phyloP scores from a whole-genome alignment of 2,329 filamentous ascomycete genomes.

The Fusarium sp. region DNA sequence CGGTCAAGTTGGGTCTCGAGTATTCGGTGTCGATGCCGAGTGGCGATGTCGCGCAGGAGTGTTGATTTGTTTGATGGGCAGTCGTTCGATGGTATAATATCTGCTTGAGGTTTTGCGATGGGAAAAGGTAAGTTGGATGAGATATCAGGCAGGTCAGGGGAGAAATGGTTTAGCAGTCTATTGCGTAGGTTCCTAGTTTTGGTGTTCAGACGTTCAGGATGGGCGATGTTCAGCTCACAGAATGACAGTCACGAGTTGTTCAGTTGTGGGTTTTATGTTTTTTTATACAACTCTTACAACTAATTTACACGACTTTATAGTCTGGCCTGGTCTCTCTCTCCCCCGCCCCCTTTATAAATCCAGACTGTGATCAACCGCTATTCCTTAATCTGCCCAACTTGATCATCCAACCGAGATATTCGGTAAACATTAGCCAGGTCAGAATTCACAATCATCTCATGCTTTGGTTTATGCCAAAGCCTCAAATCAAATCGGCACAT shows the following conservation, averaged over 20 bases:
- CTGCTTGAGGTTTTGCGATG: no score
- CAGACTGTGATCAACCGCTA: background rate
- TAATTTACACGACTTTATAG: background rate
- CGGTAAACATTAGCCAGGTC: background rate
- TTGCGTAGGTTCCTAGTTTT: background rate
- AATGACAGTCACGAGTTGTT: background rate
- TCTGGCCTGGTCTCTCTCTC: background rate
- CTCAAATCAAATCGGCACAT: background rate
- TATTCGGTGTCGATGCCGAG: constrained; percentile 73
- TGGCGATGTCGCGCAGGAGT: constrained; percentile 57
- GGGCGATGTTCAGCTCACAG: background rate
- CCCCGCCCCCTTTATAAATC: background rate
- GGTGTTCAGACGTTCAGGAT: background rate
- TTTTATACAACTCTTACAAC: no score
- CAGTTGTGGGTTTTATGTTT: background rate
- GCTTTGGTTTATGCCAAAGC: background rate
- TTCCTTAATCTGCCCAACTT: background rate
- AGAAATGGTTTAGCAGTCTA: background rate
- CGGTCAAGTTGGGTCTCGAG: constrained; percentile 71
- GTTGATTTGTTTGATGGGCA: constrained; percentile 20
- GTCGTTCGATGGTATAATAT: background rate
- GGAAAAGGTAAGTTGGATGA: background rate
- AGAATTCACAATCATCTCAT: background rate
- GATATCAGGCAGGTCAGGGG: background rate
- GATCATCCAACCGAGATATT: background rate